Conservation (phyloP, 2,329 filamentous ascomycete genomes). For the Zymoseptoria pseudotritici region DNA sequence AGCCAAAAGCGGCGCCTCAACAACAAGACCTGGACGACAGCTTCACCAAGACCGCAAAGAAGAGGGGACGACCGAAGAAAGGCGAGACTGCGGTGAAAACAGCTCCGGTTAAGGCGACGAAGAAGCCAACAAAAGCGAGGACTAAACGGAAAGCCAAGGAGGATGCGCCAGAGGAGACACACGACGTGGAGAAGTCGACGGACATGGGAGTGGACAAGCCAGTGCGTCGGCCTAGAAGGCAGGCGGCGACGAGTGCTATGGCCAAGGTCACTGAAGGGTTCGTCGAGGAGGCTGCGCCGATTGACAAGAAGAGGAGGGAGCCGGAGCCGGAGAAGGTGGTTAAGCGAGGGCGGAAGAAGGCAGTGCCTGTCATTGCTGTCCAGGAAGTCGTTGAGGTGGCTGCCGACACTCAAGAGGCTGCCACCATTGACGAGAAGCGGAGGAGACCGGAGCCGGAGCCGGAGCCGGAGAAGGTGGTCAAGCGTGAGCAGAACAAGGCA, state of each 20-base stretch:
- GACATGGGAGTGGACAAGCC: not conserved
- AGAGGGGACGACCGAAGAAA: slow-evolving; percentile 5
- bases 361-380: not conserved
- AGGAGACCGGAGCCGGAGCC: not conserved
- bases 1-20: not conserved
- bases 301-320: slow-evolving; percentile 18
- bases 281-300: slow-evolving; percentile 17
- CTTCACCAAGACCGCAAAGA: slow-evolving; percentile 8
- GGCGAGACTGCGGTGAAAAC: not conserved
- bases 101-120: not conserved
- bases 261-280: slow-evolving; percentile 18
- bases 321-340: slow-evolving; percentile 2
- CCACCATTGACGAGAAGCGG: not conserved
- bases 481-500: not conserved
- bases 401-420: not conserved
- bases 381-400: not conserved
- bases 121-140: not conserved
- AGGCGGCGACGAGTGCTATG: slow-evolving; percentile 19
- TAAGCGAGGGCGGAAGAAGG: not conserved
- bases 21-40: slow-evolving; percentile 10
- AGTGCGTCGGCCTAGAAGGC: slow-evolving; percentile 16
- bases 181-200: not conserved
- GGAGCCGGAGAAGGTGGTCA: slow-evolving; percentile 1
- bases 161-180: not conserved
- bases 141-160: not conserved